Base-by-base conservation (phyloP, 305 asterid species). In the Fraxinus dipetala region DNA sequence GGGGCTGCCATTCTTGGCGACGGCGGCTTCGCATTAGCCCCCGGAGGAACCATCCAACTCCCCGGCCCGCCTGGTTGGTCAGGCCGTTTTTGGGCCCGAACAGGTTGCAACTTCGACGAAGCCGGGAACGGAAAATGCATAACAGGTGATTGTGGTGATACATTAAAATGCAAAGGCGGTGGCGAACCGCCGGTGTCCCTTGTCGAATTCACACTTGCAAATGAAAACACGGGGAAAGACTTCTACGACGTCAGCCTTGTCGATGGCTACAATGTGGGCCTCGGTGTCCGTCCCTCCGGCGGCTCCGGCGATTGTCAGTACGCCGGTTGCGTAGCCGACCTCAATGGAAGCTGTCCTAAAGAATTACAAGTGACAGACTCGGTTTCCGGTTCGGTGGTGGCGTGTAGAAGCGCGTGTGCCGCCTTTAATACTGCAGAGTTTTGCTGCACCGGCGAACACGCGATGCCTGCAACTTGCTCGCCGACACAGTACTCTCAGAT, bases 171-270 rank as follows among this genome's bases (percentile, higher is more conserved):
- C 86, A 76, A 6, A 43, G 91, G 93, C 0, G 90, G 91, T 5
- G 91, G 93, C 3, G 83, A 78, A 72, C 90, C 85, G 8, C 95
- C 90, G 9, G 91, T 65, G 61, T 79, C 87, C 8, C 85, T 90
- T 1, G 90, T 59, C n/a, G 96, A 91, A 36, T 90, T 91, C 91
- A 89, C 95, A 0, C 79, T 91, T 1, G 86, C 65, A 11, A 28
- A 1, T 24, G 85, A 70, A 75, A 77, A 72, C 11, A 77, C 34
- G 5, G 72, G 79, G 0, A 83, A 79, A 65, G 95, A 90, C 72
- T 91, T 91, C 72, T 91, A 89, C 79, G 95, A 91, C 76, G 92
- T 90, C 13, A 90, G 95, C 87, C 92, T 91, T 38, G 95, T 91
- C 7, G 93, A 90, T 18, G 93, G 95, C 0, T 91, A 86, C 91